These are phyloP conservation scores for Epichloe hybrida DNA, from an alignment of 2,329 filamentous ascomycete genomes.

Conservation along the genomic window DNA sequence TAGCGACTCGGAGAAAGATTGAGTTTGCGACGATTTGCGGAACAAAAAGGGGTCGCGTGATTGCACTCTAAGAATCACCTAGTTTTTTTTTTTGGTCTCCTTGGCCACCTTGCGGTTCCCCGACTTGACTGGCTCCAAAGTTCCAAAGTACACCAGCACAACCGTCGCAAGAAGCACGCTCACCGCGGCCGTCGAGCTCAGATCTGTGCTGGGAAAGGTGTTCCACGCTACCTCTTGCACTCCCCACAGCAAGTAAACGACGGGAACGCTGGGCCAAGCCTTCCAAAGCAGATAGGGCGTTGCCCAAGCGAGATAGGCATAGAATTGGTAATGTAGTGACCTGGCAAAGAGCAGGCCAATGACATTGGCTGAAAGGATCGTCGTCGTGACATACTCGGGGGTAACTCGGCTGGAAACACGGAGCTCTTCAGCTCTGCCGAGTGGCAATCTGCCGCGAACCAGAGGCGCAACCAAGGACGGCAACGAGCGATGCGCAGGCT, in stretches of 20 bases:
- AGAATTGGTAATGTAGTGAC: constrained; percentile 92
- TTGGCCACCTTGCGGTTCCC: constrained; percentile 5
- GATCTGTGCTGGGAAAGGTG: constrained; percentile 63
- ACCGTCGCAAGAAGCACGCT: constrained; percentile 55
- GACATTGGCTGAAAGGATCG: constrained; percentile 60
- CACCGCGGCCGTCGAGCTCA: constrained; percentile 51
- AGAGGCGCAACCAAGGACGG: constrained; percentile 36
- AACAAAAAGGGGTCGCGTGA: background rate
- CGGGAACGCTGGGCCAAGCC: constrained; percentile 51
- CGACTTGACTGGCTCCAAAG: constrained; percentile 16
- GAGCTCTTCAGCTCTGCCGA: constrained; percentile 37
- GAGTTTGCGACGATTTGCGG: constrained; percentile 7
- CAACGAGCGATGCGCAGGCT: constrained; percentile 47
- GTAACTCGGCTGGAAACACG: constrained; percentile 46
- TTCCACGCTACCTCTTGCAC: constrained; percentile 92
- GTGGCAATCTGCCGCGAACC: constrained; percentile 29
- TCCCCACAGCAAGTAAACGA: constrained; percentile 58
- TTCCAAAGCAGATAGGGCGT: constrained; percentile 81
- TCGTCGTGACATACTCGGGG: constrained; percentile 61
- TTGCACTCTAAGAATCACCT: constrained; percentile 7
- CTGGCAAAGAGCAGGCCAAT: constrained; percentile 77
- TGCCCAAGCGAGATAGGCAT: constrained; percentile 79
- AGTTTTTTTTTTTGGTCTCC: constrained; percentile 19
- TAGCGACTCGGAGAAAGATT: constrained; percentile 62
- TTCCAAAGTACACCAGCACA: constrained; percentile 45